Percentiles rank a stretch among this genome's conserved stretches.
These are phyloP conservation scores for Dacryopinax primogenitus DNA, from an alignment of 768 basidiomycete genomes.

Conservation along the genomic window DNA sequence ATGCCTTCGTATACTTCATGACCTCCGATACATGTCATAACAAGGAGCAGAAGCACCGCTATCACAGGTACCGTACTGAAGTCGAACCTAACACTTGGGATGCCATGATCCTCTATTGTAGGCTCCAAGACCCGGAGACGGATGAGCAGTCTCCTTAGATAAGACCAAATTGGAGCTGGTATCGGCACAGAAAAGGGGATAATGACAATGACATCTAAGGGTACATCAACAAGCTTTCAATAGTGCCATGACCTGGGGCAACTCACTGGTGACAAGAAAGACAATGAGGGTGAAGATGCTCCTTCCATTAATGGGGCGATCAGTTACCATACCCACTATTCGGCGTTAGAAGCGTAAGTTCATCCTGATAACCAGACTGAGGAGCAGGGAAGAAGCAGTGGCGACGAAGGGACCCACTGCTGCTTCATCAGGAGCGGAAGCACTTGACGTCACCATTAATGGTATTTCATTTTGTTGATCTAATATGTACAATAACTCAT, in stretches of 20 bases:
- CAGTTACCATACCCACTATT: too few species aligned
- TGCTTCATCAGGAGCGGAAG: background rate
- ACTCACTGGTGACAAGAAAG: conserved; percentile 30
- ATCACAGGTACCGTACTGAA: conserved; percentile 30
- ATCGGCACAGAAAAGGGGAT: conserved; percentile 27
- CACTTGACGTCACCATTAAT: background rate
- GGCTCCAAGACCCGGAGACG: conserved; percentile 5
- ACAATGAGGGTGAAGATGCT: conserved; percentile 29
- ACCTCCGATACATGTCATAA: conserved; percentile 29
- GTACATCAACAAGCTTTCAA: background rate
- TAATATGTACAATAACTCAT: too few species aligned
- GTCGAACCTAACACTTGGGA: conserved; percentile 21
- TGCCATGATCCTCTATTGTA: background rate
- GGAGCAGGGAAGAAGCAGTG: too few species aligned
- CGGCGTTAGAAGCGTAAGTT: too few species aligned
- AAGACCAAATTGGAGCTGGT: conserved; percentile 17
- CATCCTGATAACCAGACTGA: too few species aligned
- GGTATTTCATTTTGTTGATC: too few species aligned
- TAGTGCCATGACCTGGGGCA: background rate
- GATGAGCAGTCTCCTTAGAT: background rate
- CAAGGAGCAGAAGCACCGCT: conserved; percentile 32
- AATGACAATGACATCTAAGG: conserved; percentile 27
- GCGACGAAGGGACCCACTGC: background rate
- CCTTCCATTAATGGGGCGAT: conserved; percentile 21
- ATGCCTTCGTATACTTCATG: conserved; percentile 58